Evolutionary conservation across 768 basidiomycete genomes (phyloP), one percentile per base, ranked within the genome.

Genomic region (Panaeolus cyanescens): DNA sequence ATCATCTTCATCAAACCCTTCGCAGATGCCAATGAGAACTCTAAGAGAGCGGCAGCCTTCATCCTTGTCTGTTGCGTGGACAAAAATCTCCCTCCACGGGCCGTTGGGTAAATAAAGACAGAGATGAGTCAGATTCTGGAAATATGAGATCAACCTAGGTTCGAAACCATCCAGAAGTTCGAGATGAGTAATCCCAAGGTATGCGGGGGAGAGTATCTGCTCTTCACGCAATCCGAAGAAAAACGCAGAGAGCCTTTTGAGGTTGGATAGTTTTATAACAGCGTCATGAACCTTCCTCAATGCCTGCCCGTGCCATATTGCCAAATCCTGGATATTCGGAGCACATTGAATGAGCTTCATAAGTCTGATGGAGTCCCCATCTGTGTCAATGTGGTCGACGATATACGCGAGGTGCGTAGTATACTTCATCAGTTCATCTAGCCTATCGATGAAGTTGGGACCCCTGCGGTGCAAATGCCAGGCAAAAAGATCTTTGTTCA

Each of bases 381-480:
- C 30, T 4, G 30, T 50, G 45, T 50, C n/a, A n/a, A n/a, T n/a
- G n/a, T n/a, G n/a, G n/a, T n/a, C 45, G 45, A 50, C 25, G 7
- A 28, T 50, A 13, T 50, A 50, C 22, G 45, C 45, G 25, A 50
- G 45, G 25, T 50, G 45, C 10, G 45, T 50, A 1, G 45, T 50
- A 28, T 50, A 28, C 30, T 50, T 50, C 6, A 28, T 50, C 5
- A 50, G 25, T 25, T 50, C 28, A 25, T 9, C 22, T 30, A 50
- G 45, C 30, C 30, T 50, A 50, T 50, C 45, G 45, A 50, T 50
- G 45, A 50, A 50, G 25, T 28, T 25, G 7, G 45, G 45, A 28
- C 45, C 45, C 45, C 25, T 50, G 45, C 45, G 45, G 15, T 50
- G 45, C 13, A 50, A 50, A n/a, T 50, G 45, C 45, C 45, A 50